Evolutionary conservation across 2,329 filamentous ascomycete genomes (phyloP).

Genomic region (Claviceps fusiformis): DNA sequence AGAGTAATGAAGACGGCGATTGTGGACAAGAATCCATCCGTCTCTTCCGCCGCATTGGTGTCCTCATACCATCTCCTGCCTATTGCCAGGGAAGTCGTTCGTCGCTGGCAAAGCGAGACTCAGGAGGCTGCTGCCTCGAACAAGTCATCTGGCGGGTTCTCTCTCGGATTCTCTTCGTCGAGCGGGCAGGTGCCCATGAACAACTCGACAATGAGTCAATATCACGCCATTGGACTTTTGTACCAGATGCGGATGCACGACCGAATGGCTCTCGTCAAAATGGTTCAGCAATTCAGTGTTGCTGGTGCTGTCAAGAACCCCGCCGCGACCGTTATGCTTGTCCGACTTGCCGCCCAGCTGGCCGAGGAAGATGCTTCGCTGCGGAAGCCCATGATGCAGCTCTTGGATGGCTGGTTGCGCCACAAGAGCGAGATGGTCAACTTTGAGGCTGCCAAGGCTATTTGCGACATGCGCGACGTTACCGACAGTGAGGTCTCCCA

Average conservation of each 20-base stretch:
- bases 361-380: constrained; percentile 85
- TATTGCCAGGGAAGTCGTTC: constrained; percentile 86
- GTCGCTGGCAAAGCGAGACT: constrained; percentile 96
- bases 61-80: constrained; percentile 97
- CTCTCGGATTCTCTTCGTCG: constrained; percentile 78
- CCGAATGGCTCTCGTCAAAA: constrained; percentile 96
- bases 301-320: constrained; percentile 91
- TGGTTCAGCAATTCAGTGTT: constrained; percentile 97
- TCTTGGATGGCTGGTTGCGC: constrained; percentile 89
- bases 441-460: constrained; percentile 96
- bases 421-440: constrained; percentile 99
- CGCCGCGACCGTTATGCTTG: constrained; percentile 81
- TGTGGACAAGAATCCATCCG: constrained; percentile 96
- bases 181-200: constrained; percentile 63
- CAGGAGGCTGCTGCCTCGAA: constrained; percentile 86
- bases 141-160: constrained; percentile 83
- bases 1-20: constrained; percentile 98
- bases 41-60: constrained; percentile 88
- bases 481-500: constrained; percentile 84
- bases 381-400: constrained; percentile 90
- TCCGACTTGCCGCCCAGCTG: constrained; percentile 81
- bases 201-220: constrained; percentile 95
- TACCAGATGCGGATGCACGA: constrained; percentile 98
- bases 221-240: constrained; percentile 91
- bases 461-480: constrained; percentile 87